Percentiles rank a stretch among this genome's conserved stretches.
phyloP scores from a whole-genome alignment of 2,329 filamentous ascomycete genomes.

The Fusarium redolens region DNA sequence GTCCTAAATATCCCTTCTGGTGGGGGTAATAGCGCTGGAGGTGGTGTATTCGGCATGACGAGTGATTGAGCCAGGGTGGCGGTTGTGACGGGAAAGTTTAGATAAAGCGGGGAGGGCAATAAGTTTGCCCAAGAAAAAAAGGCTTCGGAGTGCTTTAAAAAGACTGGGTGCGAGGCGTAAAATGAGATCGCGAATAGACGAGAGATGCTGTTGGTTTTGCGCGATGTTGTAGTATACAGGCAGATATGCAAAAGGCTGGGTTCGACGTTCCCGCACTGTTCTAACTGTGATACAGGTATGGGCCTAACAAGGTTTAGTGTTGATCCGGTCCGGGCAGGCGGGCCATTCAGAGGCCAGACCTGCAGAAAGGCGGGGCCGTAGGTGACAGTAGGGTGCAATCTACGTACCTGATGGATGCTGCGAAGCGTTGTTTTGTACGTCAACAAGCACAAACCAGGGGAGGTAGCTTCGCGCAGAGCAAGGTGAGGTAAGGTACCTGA shows the following conservation, averaged over 20 bases:
- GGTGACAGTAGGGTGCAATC: slow-evolving; percentile 7
- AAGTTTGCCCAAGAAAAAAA: slow-evolving; percentile 16
- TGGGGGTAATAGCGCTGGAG: slow-evolving; percentile 63
- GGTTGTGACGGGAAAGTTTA: slow-evolving; percentile 45
- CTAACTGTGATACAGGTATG: slow-evolving; percentile 39
- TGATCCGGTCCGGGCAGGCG: slow-evolving; percentile 51
- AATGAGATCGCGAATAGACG: slow-evolving; percentile 35
- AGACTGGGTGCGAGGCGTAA: slow-evolving; percentile 13
- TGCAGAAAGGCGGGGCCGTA: slow-evolving; percentile 26
- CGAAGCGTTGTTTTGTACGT: slow-evolving; percentile 30
- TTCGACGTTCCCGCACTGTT: slow-evolving; percentile 57
- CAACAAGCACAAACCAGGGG: slow-evolving; percentile 23
- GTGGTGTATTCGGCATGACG: slow-evolving; percentile 61
- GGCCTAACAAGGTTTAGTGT: slow-evolving; percentile 54
- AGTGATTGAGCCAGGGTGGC: slow-evolving; percentile 51
- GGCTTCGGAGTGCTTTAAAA: slow-evolving; percentile 17
- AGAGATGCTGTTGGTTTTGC: slow-evolving; percentile 40
- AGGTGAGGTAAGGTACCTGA: slow-evolving; percentile 13
- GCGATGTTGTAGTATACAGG: slow-evolving; percentile 32
- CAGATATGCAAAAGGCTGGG: slow-evolving; percentile 49
- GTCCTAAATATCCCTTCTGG: slow-evolving; percentile 70
- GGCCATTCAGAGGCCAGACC: slow-evolving; percentile 45
- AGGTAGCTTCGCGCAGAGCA: slow-evolving; percentile 2
- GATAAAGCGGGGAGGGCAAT: slow-evolving; percentile 42
- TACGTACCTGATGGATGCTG: slow-evolving; percentile 29